Conservation (phyloP, 208 protist genomes). For the Wallacemonas collosoma region DNA sequence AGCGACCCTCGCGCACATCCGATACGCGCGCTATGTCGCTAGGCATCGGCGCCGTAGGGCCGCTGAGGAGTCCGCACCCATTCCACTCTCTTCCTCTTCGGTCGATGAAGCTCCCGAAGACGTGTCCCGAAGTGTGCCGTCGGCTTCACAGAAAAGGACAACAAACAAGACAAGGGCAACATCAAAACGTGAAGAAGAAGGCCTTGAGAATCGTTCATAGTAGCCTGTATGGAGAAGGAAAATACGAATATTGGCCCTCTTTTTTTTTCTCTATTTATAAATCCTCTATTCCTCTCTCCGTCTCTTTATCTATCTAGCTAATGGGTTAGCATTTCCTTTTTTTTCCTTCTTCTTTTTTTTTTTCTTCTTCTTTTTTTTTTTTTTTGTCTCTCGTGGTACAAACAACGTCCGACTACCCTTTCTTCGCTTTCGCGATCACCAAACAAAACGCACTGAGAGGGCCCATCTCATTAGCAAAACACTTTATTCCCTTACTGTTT, state of each 20-base stretch:
- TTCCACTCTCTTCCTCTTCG: not conserved
- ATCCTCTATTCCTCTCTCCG: not conserved
- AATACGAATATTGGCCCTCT: not conserved
- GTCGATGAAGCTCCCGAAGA: not conserved
- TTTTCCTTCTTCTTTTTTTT: not conserved
- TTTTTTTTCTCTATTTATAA: not conserved
- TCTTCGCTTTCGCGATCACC: not conserved
- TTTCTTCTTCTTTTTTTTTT: slow-evolving; percentile 21
- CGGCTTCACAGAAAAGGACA: not conserved
- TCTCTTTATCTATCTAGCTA: not conserved
- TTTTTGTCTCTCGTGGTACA: not conserved
- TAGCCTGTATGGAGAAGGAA: not conserved
- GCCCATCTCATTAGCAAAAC: not conserved
- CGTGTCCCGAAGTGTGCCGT: not conserved
- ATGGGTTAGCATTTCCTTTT: not conserved
- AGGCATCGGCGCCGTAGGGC: slow-evolving; percentile 15
- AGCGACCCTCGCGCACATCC: slow-evolving; percentile 45
- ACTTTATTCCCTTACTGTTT: not conserved
- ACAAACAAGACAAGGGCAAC: not conserved
- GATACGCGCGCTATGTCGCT: slow-evolving; percentile 55
- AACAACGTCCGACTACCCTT: not conserved
- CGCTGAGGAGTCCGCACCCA: not conserved
- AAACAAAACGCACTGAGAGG: not conserved
- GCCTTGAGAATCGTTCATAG: not conserved
- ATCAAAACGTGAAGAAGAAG: not conserved